Conservation (phyloP, 2,329 filamentous ascomycete species). For the Fragosphaeria purpurea region DNA sequence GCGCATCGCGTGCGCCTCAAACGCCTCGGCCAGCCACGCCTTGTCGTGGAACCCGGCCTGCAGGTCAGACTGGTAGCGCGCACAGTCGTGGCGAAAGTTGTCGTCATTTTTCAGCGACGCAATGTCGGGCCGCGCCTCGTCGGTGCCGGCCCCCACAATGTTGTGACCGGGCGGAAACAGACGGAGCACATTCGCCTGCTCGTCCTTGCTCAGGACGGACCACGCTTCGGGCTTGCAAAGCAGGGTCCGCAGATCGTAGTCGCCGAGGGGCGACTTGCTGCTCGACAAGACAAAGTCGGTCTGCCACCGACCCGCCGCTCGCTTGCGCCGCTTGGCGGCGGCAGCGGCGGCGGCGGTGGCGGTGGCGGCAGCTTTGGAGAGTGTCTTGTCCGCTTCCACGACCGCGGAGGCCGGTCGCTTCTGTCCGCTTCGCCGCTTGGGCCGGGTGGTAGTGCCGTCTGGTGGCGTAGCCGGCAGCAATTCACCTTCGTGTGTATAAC, state of each 20-base stretch:
- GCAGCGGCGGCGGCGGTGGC: not conserved
- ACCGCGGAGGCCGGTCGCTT: not conserved
- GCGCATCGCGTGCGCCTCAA: conserved; percentile 39
- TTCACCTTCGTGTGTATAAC: no score
- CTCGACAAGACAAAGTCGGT: conserved; percentile 25
- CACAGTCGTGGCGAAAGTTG: conserved; percentile 33
- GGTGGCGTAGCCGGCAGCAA: no score
- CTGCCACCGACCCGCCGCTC: conserved; percentile 14
- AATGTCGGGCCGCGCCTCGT: conserved; percentile 24
- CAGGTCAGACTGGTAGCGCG: conserved; percentile 34
- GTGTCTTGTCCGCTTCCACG: not conserved
- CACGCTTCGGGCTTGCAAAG: conserved; percentile 28
- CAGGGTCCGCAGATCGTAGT: conserved; percentile 25
- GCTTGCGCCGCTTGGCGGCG: conserved; percentile 8
- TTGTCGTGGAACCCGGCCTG: conserved; percentile 38
- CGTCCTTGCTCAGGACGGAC: conserved; percentile 24
- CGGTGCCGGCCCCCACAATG: conserved; percentile 21
- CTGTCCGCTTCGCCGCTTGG: not conserved
- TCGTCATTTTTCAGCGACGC: conserved; percentile 28
- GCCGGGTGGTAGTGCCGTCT: conserved; percentile 1
- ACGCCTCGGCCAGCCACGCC: conserved; percentile 43
- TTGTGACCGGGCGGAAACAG: conserved; percentile 26
- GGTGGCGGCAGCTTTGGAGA: not conserved
- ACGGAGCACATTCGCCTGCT: conserved; percentile 24
- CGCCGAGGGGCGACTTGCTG: conserved; percentile 24